Conservation (phyloP, 2,329 filamentous ascomycete genomes). For the Aureobasidium sp. region DNA sequence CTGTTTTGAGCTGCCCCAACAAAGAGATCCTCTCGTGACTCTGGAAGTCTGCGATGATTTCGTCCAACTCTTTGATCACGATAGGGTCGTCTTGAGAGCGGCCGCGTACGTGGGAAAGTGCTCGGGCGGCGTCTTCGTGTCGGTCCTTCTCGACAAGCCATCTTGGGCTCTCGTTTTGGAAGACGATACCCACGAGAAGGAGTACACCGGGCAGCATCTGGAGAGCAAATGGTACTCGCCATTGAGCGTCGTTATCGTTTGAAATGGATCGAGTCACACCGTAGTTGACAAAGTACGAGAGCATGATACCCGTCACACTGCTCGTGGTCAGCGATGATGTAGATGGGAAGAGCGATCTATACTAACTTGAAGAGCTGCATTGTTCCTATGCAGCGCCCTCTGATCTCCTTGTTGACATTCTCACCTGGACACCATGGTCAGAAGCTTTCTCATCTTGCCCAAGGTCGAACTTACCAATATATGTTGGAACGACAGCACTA, state of each 20-base stretch:
- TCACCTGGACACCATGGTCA: slow-evolving; percentile 30
- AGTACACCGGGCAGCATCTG: slow-evolving; percentile 47
- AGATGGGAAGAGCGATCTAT: background rate
- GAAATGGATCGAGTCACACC: slow-evolving; percentile 42
- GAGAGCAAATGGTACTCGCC: slow-evolving; percentile 47
- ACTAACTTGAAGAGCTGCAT: slow-evolving; percentile 26
- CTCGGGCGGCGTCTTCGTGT: slow-evolving; percentile 37
- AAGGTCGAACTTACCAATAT: slow-evolving; percentile 26
- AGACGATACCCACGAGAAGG: slow-evolving; percentile 44
- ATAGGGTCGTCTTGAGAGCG: slow-evolving; percentile 30
- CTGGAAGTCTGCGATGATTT: slow-evolving; percentile 29
- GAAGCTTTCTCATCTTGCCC: slow-evolving; percentile 30
- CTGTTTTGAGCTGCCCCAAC: slow-evolving; percentile 32
- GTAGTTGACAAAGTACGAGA: slow-evolving; percentile 49
- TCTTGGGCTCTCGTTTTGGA: slow-evolving; percentile 47
- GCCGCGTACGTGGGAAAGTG: slow-evolving; percentile 34
- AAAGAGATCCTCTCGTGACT: slow-evolving; percentile 38
- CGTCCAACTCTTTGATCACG: slow-evolving; percentile 27
- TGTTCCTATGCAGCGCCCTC: slow-evolving; percentile 26
- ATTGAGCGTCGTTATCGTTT: slow-evolving; percentile 41
- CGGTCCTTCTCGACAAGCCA: slow-evolving; percentile 50
- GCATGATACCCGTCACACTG: slow-evolving; percentile 39
- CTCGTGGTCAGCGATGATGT: background rate
- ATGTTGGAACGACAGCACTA: slow-evolving; percentile 37
- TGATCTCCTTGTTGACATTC: slow-evolving; percentile 35